A percentile compares a stretch with the other conserved stretches of the same genome.
Evolutionary conservation across 768 basidiomycete genomes (phyloP).

Genomic region (Calvatia gigantea): DNA sequence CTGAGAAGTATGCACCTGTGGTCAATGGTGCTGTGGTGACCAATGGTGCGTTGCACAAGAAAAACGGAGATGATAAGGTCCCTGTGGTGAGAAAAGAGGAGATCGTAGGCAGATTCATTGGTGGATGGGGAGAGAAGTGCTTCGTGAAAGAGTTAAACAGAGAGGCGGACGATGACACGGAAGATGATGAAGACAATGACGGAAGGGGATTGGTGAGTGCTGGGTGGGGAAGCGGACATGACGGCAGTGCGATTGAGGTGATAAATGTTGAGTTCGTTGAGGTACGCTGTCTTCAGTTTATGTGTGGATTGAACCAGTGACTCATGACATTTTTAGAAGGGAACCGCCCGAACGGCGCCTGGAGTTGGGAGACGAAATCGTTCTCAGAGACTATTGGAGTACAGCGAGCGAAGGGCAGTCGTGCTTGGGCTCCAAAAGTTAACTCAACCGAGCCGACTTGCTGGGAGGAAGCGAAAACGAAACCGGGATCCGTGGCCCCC

Average conservation of each 20-base stretch:
- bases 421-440: slow-evolving; percentile 35
- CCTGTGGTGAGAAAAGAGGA: slow-evolving; percentile 32
- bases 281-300: slow-evolving; percentile 37
- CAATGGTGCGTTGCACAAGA: slow-evolving; percentile 2
- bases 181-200: slow-evolving; percentile 43
- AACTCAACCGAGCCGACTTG: slow-evolving; percentile 27
- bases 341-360: slow-evolving; percentile 43
- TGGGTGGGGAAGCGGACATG: slow-evolving; percentile 77
- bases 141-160: slow-evolving; percentile 23
- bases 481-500: slow-evolving; percentile 28
- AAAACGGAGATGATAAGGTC: slow-evolving; percentile 14
- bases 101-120: slow-evolving; percentile 43
- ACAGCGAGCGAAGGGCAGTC: slow-evolving; percentile 52
- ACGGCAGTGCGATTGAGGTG: slow-evolving; percentile 74
- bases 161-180: slow-evolving; percentile 26
- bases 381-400: slow-evolving; percentile 64
- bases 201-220: slow-evolving; percentile 61
- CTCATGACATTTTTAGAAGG: slow-evolving; percentile 34
- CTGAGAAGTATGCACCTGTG: slow-evolving; percentile 8
- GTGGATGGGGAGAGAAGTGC: slow-evolving; percentile 42
- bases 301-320: background rate
- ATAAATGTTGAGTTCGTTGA: slow-evolving; percentile 59
- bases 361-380: slow-evolving; percentile 61
- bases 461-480: slow-evolving; percentile 41
- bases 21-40: slow-evolving; percentile 5